Base-by-base conservation (phyloP, 225 moss, liverwort and hornwort genomes). In the Straminergon stramineum region DNA sequence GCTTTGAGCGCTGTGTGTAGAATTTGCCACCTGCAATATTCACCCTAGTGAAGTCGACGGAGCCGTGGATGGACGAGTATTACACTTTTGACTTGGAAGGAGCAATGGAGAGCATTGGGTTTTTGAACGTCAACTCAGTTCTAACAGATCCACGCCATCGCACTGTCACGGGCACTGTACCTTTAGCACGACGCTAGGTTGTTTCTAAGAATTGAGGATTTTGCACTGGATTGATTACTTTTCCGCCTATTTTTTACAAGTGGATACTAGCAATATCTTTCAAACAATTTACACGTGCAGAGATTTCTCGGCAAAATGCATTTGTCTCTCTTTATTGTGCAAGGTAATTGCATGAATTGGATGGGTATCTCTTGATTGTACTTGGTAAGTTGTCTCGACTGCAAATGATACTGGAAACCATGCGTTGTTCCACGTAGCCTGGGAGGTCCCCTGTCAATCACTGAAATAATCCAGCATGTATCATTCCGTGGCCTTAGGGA, bases 21-120 rank as follows among this genome's bases (percentile, higher is more conserved):
- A 90, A 91, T 70, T 76, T 99, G 92, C 94, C 95, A 79, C 96
- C 99, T 83, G 95, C 97, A 73, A 51, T 97, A 56, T 96, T 94
- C 78, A 93, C 94, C 22, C 75, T 99, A 91, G 96, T 97, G 99
- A 97, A 97, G 88, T 89, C 95, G 34, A 97, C 95, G 58, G 99
- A 99, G 88, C 99, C 99, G 34, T 97, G 96, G 96, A 89, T 96
- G 87, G 97, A 97, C 76, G 97, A 97, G 71, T 99, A 94, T 63
- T 93, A 92, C 71, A 90, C 91, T 16, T 93, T 99, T 69, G 93
- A 96, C 88, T 91, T 99, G 89, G 92, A 97, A 90, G 93, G 90
- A 56, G 99, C 92, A 81, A 90, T 97, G 93, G 88, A 89, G 83
- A 90, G 88, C 70, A 95, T 90, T 88, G 97, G 96, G 24, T 99